Evolutionary conservation across 495 filamentous ascomycete genomes (phyloP).

Genomic region (Tuber calosporum): DNA sequence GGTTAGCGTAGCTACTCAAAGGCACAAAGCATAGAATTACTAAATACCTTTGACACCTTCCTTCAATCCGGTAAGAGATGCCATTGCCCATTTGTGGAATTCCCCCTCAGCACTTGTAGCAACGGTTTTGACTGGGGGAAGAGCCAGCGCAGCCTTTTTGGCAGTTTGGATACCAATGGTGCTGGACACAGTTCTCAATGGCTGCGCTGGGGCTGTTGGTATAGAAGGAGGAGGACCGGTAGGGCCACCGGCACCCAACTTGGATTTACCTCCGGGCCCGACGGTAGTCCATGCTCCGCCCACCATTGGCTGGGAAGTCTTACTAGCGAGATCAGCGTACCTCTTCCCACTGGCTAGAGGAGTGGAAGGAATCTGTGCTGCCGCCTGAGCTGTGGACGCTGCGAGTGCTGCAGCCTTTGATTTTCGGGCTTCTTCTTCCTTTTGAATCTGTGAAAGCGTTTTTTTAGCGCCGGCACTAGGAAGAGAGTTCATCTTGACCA

Average conservation of each 20-base stretch:
- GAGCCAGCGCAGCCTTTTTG: constrained; percentile 39
- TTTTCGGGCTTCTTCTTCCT: constrained; percentile 90
- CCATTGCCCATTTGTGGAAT: constrained; percentile 85
- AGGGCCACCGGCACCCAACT: constrained; percentile 50
- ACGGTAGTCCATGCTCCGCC: constrained; percentile 87
- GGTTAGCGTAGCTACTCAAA: constrained; percentile 37
- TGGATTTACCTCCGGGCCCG: constrained; percentile 87
- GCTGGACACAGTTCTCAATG: constrained; percentile 50
- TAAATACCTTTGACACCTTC: constrained; percentile 39
- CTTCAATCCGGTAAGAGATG: constrained; percentile 56
- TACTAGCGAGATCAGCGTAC: constrained; percentile 92
- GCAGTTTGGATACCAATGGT: constrained; percentile 44
- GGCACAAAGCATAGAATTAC: neutral
- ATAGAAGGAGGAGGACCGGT: constrained; percentile 49
- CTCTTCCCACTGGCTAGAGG: constrained; percentile 63
- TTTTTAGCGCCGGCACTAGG: constrained; percentile 59
- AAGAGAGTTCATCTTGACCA: constrained; percentile 45
- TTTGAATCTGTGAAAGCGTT: constrained; percentile 91
- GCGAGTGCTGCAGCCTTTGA: constrained; percentile 52
- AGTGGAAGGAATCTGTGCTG: constrained; percentile 48
- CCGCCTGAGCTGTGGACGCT: constrained; percentile 53
- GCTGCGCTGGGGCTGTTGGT: constrained; percentile 50
- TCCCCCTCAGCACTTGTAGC: constrained; percentile 65
- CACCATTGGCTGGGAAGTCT: constrained; percentile 49
- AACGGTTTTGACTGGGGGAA: constrained; percentile 46